phyloP scores from a whole-genome alignment of 2,329 filamentous ascomycete species.

The Scytalidium lignicola region DNA sequence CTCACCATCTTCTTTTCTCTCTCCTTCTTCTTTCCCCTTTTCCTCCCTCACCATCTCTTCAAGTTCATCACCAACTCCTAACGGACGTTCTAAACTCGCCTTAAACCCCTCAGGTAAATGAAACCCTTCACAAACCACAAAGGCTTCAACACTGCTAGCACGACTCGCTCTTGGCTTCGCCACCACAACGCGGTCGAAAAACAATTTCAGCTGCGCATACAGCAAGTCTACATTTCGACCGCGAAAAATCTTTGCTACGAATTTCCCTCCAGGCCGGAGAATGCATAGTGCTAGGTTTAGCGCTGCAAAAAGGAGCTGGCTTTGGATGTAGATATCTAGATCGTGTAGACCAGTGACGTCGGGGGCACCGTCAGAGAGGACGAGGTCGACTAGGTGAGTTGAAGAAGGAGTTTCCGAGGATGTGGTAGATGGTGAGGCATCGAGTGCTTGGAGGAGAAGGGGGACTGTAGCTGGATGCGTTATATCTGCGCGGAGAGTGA shows the following conservation, averaged over 20 bases:
- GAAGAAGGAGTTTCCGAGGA: slow-evolving; percentile 47
- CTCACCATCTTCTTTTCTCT: slow-evolving; percentile 27
- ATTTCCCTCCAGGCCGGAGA: slow-evolving; percentile 86
- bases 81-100: slow-evolving; percentile 68
- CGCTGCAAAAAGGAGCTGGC: slow-evolving; percentile 88
- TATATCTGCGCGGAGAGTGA: slow-evolving; percentile 89
- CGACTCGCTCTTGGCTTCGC: slow-evolving; percentile 91
- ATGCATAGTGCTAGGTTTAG: slow-evolving; percentile 92
- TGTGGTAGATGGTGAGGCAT: slow-evolving; percentile 54
- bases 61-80: slow-evolving; percentile 58
- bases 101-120: slow-evolving; percentile 70
- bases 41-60: slow-evolving; percentile 43
- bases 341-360: slow-evolving; percentile 97
- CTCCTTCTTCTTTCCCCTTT: slow-evolving; percentile 30
- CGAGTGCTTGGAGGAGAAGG: slow-evolving; percentile 77
- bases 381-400: slow-evolving; percentile 75
- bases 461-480: slow-evolving; percentile 95
- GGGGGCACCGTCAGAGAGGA: slow-evolving; percentile 90
- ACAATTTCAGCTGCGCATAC: slow-evolving; percentile 87
- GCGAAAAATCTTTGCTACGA: slow-evolving; percentile 96
- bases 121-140: slow-evolving; percentile 92
- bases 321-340: slow-evolving; percentile 96
- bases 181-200: slow-evolving; percentile 82
- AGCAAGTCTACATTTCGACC: slow-evolving; percentile 93
- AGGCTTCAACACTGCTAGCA: slow-evolving; percentile 95